A percentile compares a stretch with the other conserved stretches of the same genome.
Evolutionary conservation across 176 grass and related monocot genomes (phyloP).

Genomic region (Oryza meridionalis): DNA sequence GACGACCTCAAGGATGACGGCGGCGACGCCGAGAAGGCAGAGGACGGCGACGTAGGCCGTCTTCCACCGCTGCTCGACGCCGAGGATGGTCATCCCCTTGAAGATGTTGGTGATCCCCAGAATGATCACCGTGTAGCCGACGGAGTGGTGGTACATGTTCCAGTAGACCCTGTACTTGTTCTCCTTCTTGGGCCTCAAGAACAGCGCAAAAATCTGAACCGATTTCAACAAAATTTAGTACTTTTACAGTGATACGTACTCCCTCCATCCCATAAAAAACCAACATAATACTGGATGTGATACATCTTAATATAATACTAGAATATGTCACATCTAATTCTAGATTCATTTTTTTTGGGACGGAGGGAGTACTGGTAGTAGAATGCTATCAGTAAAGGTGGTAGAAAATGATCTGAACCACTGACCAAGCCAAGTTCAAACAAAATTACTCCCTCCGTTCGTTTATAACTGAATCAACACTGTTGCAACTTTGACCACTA

Average conservation of each 20-base stretch:
- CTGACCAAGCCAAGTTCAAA: no score
- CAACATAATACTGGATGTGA: no score
- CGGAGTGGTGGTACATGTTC: constrained; percentile 73
- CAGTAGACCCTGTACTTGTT: constrained; percentile 65
- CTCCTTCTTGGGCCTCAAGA: constrained; percentile 59
- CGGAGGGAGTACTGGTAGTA: no score
- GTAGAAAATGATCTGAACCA: neutral
- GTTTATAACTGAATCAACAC: no score
- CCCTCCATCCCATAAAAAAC: no score
- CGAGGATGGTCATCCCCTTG: constrained; percentile 61
- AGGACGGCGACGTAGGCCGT: constrained; percentile 44
- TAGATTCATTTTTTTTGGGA: no score
- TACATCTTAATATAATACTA: no score
- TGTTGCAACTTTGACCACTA: no score
- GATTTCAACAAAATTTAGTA: neutral
- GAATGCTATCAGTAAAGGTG: neutral
- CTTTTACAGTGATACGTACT: neutral
- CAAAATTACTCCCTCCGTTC: no score
- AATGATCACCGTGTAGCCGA: constrained; percentile 58
- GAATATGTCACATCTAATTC: no score
- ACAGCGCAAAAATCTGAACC: constrained; percentile 54
- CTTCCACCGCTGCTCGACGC: constrained; percentile 52
- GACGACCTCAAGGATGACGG: constrained; percentile 42
- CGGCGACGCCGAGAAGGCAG: constrained; percentile 34
- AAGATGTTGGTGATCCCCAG: constrained; percentile 66